These are phyloP conservation scores for Vaccinium macrocarpon DNA, from an alignment of 148 eudicot species.

Conservation along the genomic window DNA sequence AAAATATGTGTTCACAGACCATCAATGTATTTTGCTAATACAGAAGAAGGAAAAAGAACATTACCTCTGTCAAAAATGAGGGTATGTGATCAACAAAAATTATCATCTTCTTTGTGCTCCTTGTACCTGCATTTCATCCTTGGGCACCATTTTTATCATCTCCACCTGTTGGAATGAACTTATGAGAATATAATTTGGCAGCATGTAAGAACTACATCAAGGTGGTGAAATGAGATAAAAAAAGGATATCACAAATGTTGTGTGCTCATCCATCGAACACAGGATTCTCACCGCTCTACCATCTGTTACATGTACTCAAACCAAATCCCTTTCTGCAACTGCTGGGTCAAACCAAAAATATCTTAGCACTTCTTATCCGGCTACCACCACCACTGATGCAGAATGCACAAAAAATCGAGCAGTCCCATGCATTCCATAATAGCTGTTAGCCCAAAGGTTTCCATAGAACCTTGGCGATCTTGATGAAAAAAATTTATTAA, in stretches of 20 bases:
- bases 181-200: not conserved
- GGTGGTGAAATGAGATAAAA: not conserved
- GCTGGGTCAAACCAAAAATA: constrained; percentile 39
- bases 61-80: constrained; percentile 44
- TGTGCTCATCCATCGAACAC: not conserved
- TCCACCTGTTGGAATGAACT: constrained; percentile 40
- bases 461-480: no score
- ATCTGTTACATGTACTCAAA: constrained; percentile 51
- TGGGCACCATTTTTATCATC: constrained; percentile 58
- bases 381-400: no score
- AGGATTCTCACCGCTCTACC: constrained; percentile 41
- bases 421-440: no score
- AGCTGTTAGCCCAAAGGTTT: no score
- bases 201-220: not conserved
- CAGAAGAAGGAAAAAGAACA: not conserved
- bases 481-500: no score
- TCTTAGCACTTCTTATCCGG: no score
- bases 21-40: not conserved
- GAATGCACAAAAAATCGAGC: no score
- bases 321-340: constrained; percentile 51
- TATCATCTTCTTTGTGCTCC: constrained; percentile 45
- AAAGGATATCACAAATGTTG: not conserved
- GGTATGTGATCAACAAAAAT: constrained; percentile 57
- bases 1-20: constrained; percentile 1
- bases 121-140: constrained; percentile 44